Conservation (phyloP, 176 grass and related monocot species). For the Cymbopogon citratus region DNA sequence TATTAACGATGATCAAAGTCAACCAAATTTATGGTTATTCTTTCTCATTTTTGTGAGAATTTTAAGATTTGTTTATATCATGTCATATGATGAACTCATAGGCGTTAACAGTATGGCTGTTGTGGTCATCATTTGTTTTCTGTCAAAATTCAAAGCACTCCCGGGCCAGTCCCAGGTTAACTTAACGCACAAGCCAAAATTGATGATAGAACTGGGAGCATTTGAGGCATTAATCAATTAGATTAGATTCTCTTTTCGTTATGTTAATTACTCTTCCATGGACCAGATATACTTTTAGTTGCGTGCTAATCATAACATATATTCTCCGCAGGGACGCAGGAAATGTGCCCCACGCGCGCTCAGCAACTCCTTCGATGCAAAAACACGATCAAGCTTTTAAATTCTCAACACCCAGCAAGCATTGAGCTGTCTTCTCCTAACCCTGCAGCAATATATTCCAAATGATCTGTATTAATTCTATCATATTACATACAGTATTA, state of each 20-base stretch:
- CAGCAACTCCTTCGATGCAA: not conserved
- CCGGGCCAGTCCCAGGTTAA: no score
- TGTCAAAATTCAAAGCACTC: no score
- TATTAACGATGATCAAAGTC: no score
- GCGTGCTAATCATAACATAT: not conserved
- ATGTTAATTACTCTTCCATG: not conserved
- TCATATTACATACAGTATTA: not conserved
- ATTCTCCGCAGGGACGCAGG: not conserved
- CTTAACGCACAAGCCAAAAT: no score
- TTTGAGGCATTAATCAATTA: not conserved
- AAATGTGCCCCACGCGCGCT: not conserved
- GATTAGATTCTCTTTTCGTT: not conserved
- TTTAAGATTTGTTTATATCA: no score
- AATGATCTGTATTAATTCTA: not conserved
- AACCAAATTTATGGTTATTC: no score
- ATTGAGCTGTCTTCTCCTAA: constrained; percentile 27
- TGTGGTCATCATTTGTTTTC: no score
- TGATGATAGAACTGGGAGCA: not conserved
- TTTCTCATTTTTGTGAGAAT: no score
- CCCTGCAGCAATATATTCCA: not conserved
- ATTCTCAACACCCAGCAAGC: not conserved
- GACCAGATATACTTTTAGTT: not conserved
- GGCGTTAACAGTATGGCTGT: no score
- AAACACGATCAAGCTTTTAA: not conserved
- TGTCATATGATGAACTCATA: no score